Base-by-base conservation (phyloP, 2,329 filamentous ascomycete genomes). In the Dothistroma pini region DNA sequence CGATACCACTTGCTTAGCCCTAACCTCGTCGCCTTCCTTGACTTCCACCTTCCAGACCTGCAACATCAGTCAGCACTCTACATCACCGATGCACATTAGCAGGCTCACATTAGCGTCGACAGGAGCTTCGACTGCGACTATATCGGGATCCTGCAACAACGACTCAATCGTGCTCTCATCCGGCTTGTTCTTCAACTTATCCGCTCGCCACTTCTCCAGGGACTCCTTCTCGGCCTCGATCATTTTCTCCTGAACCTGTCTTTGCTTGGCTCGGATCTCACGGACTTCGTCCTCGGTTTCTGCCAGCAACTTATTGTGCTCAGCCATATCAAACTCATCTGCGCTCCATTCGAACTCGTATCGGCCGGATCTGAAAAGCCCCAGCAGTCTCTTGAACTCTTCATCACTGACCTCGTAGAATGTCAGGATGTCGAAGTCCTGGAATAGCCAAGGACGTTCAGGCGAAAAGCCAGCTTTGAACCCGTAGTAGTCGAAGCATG, bases 401-500 rank as follows among this genome's bases (percentile, higher is more conserved):
- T 75, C 72, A 63, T 84, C 80, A 35, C 67, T 76, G 14, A 85
- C 83, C 58, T 80, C 77, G 63, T 84, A 81, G 69, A 82, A 86
- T 0, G 78, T 81, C 21, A 86, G 74, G 49, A 84, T 76, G 64
- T 86, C 84, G 62, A 86, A 84, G 63, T 84, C 80, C 54, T 80
- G 75, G 65, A 84, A 86, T 1, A 86, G 74, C 79, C 83, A 84
- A 0, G 84, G 83, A 31, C 72, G 67, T 0, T 76, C 71, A 0
- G 75, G 64, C 2, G 70, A 74, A 65, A 83, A 85, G 1, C 79
- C 79, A 0, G 73, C 72, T 63, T 84, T 84, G 64, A 77, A 81
- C 0, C 81, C 81, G 8, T 83, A 76, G 41, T 80, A 79, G 63
- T 86, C 84, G 51, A 81, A 81, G 16, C 80, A 79, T 0, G 81